These are phyloP conservation scores for Rhizopus microsporus DNA, from an alignment of 371 early-diverging fungal genomes.

Conservation along the genomic window DNA sequence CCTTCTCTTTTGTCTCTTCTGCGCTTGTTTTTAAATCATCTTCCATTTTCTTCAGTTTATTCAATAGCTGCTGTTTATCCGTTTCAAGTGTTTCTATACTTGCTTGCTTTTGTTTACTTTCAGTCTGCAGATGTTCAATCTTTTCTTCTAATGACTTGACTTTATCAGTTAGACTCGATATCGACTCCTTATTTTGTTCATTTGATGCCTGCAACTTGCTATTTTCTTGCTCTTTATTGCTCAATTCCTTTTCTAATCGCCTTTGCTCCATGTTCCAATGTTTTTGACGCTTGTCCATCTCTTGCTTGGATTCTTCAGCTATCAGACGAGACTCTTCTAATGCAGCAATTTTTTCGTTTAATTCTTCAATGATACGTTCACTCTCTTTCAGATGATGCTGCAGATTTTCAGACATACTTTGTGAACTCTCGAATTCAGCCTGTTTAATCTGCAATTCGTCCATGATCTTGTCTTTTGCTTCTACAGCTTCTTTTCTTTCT, in stretches of 20 bases:
- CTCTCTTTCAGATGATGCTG: constrained; percentile 56
- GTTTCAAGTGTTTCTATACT: constrained; percentile 28
- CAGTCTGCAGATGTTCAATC: constrained; percentile 29
- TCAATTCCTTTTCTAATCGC: constrained; percentile 23
- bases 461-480: constrained; percentile 60
- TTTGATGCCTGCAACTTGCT: neutral
- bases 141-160: constrained; percentile 32
- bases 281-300: constrained; percentile 37
- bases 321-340: constrained; percentile 47
- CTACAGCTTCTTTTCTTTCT: constrained; percentile 48
- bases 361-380: constrained; percentile 53
- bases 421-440: constrained; percentile 73
- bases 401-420: constrained; percentile 59
- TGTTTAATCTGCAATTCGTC: constrained; percentile 66
- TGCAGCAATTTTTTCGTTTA: constrained; percentile 50
- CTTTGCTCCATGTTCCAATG: constrained; percentile 30
- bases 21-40: constrained; percentile 19
- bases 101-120: constrained; percentile 28
- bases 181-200: constrained; percentile 3
- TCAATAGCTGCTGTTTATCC: constrained; percentile 34
- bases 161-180: constrained; percentile 13
- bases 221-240: constrained; percentile 15
- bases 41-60: constrained; percentile 31
- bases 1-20: constrained; percentile 19
- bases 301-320: constrained; percentile 26